Evolutionary conservation across 129 eudicot species (phyloP).

Genomic region (sunflower (Helianthus annuus)): DNA sequence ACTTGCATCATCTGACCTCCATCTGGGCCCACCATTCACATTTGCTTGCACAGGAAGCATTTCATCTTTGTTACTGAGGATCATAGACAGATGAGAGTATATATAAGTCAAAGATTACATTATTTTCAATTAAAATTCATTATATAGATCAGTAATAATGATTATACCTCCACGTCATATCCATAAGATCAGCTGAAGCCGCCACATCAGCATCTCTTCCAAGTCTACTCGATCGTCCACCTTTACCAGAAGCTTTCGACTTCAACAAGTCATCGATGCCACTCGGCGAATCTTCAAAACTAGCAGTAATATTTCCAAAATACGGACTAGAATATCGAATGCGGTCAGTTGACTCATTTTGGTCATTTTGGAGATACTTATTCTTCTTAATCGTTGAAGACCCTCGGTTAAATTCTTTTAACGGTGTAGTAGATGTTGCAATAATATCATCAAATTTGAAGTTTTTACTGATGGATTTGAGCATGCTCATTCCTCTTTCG

Average conservation of each 20-base stretch:
- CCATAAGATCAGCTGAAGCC: constrained; percentile 46
- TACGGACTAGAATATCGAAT: constrained; percentile 24
- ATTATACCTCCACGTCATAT: constrained; percentile 57
- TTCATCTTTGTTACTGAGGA: constrained; percentile 49
- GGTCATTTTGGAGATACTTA: constrained; percentile 38
- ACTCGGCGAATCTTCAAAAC: constrained; percentile 36
- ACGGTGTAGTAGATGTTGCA: constrained; percentile 31
- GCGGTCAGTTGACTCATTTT: constrained; percentile 34
- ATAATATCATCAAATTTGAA: constrained; percentile 45
- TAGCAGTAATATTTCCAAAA: constrained; percentile 33
- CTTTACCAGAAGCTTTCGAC: constrained; percentile 33
- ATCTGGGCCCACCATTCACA: constrained; percentile 46
- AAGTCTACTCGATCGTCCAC: constrained; percentile 24
- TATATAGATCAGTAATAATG: background rate
- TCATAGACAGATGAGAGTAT: constrained; percentile 6
- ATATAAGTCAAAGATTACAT: background rate
- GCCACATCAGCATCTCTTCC: constrained; percentile 32
- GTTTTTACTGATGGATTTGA: constrained; percentile 23
- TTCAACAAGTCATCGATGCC: constrained; percentile 33
- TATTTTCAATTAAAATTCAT: background rate
- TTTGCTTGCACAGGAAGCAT: constrained; percentile 31
- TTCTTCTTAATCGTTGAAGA: constrained; percentile 40
- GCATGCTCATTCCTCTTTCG: constrained; percentile 31
- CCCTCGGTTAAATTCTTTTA: constrained; percentile 39
- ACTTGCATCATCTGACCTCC: background rate